Conservation (phyloP, 371 early-diverging fungal genomes). For the Rhizopus microsporus region DNA sequence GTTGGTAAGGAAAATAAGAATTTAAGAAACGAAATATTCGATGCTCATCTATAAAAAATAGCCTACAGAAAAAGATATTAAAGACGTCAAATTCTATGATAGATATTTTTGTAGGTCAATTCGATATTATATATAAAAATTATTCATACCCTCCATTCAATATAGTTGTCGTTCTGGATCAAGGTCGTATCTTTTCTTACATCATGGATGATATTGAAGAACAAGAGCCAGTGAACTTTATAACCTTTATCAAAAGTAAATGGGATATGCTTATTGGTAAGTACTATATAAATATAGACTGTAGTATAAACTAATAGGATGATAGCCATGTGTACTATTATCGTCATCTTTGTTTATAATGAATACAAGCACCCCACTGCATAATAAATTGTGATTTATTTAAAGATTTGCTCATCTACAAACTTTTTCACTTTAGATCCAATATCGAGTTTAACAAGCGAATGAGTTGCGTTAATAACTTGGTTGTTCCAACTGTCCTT, state of each 20-base stretch:
- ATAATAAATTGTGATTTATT: conserved; percentile 12
- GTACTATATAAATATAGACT: neutral
- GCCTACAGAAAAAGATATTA: conserved; percentile 6
- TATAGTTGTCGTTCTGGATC: conserved; percentile 28
- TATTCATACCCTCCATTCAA: neutral
- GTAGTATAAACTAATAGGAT: neutral
- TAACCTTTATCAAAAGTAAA: conserved; percentile 30
- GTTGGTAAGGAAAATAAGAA: conserved; percentile 9
- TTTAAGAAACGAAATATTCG: conserved; percentile 5
- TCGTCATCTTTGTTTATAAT: conserved; percentile 34
- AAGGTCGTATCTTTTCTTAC: conserved; percentile 32
- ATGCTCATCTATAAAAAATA: neutral
- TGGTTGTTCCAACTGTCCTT: conserved; percentile 47
- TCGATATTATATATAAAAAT: neutral
- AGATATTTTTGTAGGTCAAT: conserved; percentile 18
- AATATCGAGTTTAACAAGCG: conserved; percentile 36
- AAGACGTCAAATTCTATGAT: conserved; percentile 16
- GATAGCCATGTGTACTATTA: conserved; percentile 32
- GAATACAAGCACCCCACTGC: conserved; percentile 19
- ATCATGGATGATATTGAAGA: conserved; percentile 26
- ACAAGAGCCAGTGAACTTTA: conserved; percentile 21
- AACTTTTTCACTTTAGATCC: conserved; percentile 24
- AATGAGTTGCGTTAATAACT: conserved; percentile 38
- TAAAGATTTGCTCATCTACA: conserved; percentile 33
- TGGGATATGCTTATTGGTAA: conserved; percentile 44